Evolutionary conservation across 2,329 filamentous ascomycete genomes (phyloP).

Genomic region (Penicillium sclerotiorum): DNA sequence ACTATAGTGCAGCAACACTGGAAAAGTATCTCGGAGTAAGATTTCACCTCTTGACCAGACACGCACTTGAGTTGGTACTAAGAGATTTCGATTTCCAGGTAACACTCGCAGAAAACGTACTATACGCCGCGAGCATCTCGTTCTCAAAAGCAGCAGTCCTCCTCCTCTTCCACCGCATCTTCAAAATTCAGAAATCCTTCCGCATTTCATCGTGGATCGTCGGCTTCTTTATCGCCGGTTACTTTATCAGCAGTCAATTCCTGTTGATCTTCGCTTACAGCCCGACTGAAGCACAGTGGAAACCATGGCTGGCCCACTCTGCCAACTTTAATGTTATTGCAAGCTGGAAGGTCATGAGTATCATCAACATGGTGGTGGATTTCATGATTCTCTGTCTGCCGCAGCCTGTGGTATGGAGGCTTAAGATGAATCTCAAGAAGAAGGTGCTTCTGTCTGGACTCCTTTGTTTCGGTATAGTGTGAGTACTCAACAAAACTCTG

Average conservation of each 20-base stretch:
- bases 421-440: not conserved
- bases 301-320: not conserved
- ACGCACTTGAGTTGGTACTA: not conserved
- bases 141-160: not conserved
- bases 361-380: not conserved
- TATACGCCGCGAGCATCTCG: not conserved
- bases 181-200: not conserved
- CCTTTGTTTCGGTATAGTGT: not conserved
- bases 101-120: not conserved
- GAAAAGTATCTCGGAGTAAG: not conserved
- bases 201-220: conserved; percentile 2
- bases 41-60: not conserved
- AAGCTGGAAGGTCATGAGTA: not conserved
- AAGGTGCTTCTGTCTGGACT: conserved; percentile 1
- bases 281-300: conserved; percentile 2
- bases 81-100: not conserved
- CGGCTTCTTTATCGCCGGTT: not conserved
- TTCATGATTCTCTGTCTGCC: conserved; percentile 1
- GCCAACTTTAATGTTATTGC: not conserved
- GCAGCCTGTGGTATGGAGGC: not conserved
- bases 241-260: not conserved
- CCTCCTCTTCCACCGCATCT: not conserved
- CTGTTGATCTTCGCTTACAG: not conserved
- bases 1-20: not conserved
- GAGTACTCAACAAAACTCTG: no score